Percentiles rank a stretch among this genome's conserved stretches.
Evolutionary conservation across 306 rosid genomes (phyloP).

Genomic region (Sicyos baderoa): DNA sequence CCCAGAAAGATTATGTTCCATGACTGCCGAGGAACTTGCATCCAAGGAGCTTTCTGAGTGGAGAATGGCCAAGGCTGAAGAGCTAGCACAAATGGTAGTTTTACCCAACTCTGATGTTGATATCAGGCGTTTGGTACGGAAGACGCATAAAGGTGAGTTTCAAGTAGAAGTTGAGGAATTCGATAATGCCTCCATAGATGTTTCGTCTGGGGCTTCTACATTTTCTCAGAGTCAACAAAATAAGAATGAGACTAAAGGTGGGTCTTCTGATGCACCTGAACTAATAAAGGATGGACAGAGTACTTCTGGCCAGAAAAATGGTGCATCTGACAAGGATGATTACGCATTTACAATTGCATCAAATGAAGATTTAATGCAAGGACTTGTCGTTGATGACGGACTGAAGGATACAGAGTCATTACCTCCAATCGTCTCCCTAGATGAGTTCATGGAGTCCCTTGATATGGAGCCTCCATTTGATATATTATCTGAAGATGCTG

Average conservation of each 20-base stretch:
- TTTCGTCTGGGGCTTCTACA: slow-evolving; percentile 46
- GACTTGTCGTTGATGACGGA: background rate
- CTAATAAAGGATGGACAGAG: slow-evolving; percentile 25
- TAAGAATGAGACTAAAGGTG: slow-evolving; percentile 32
- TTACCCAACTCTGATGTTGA: slow-evolving; percentile 80
- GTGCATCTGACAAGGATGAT: slow-evolving; percentile 27
- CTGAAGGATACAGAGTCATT: slow-evolving; percentile 60
- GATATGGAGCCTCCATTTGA: slow-evolving; percentile 74
- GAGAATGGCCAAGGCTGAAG: slow-evolving; percentile 99
- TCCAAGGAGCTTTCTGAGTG: slow-evolving; percentile 96
- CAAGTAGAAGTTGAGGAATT: slow-evolving; percentile 91
- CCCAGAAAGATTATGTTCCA: slow-evolving; percentile 75
- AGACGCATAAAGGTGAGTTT: slow-evolving; percentile 93
- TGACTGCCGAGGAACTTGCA: slow-evolving; percentile 98
- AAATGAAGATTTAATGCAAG: too few relatives aligned
- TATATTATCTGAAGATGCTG: slow-evolving; percentile 42
- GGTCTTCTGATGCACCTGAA: slow-evolving; percentile 30
- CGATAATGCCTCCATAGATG: slow-evolving; percentile 44
- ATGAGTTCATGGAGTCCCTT: slow-evolving; percentile 92
- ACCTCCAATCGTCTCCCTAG: slow-evolving; percentile 80
- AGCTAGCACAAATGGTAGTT: slow-evolving; percentile 89
- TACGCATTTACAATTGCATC: slow-evolving; percentile 54
- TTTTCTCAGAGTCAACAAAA: slow-evolving; percentile 30
- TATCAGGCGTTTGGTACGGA: slow-evolving; percentile 75
- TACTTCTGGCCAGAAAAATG: slow-evolving; percentile 32